These are phyloP conservation scores for Candida sithepensis DNA, from an alignment of 805 yeast species.

Conservation along the genomic window DNA sequence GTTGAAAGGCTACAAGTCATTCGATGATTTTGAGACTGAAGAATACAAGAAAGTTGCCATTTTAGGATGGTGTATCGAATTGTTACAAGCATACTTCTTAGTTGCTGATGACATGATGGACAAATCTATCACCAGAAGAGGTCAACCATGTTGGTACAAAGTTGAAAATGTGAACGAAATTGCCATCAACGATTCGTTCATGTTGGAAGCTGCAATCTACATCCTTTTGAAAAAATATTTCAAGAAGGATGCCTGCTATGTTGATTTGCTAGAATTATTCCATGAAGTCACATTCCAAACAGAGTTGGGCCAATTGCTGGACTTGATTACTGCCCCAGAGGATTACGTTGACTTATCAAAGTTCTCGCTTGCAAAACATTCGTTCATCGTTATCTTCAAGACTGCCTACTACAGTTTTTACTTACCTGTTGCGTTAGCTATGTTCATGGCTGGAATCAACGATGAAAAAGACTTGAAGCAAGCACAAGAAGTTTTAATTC, in stretches of 20 bases:
- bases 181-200: slow-evolving; percentile 96
- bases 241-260: slow-evolving; percentile 75
- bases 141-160: slow-evolving; percentile 97
- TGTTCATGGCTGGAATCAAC: slow-evolving; percentile 83
- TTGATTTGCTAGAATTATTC: slow-evolving; percentile 87
- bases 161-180: slow-evolving; percentile 77
- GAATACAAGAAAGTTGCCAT: slow-evolving; percentile 84
- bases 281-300: slow-evolving; percentile 98
- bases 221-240: slow-evolving; percentile 85
- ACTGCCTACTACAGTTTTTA: slow-evolving; percentile 98
- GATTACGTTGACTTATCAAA: slow-evolving; percentile 85
- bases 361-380: slow-evolving; percentile 85
- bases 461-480: slow-evolving; percentile 76
- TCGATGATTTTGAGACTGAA: slow-evolving; percentile 55
- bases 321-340: slow-evolving; percentile 96
- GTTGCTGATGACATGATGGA: slow-evolving; percentile 99
- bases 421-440: slow-evolving; percentile 94
- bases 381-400: slow-evolving; percentile 92
- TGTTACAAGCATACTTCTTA: slow-evolving; percentile 92
- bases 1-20: slow-evolving; percentile 57
- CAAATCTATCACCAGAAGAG: slow-evolving; percentile 92
- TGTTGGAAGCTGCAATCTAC: slow-evolving; percentile 94
- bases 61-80: slow-evolving; percentile 93
- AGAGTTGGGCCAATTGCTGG: slow-evolving; percentile 93
- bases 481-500: slow-evolving; percentile 82